Base-by-base conservation (phyloP, 805 yeast species). In the Cyberlindnera japonica region DNA sequence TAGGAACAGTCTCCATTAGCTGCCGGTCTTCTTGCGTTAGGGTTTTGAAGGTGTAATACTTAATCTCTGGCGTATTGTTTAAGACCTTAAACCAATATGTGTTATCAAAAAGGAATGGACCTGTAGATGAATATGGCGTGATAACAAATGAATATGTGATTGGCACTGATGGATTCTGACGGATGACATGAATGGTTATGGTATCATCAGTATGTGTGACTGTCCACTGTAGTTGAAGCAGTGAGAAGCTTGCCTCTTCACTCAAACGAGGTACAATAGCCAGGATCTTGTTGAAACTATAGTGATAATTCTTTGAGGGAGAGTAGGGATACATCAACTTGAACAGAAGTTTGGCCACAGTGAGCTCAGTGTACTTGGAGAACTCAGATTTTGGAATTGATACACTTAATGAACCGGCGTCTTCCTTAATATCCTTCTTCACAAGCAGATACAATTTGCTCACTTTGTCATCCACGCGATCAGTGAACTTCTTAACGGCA, bases 91-190 rank as follows among this genome's bases (percentile, higher is more conserved):
- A 38, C 72, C 72, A 67, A 38, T 56, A 68, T 34, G 72, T 51
- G 38, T 64, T 57, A 42, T 72, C 76, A 47, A 62, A 72, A 3
- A 64, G 44, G 4, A 56, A 20, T 68, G 71, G 64, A 1, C 54
- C 50, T n/a, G 60, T 38, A 56, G 63, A 49, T 0, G 51, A 42
- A 40, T 43, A 3, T 26, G 60, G 48, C 6, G 22, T 24, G 11
- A 51, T 18, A 1, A 23, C 35, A 20, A 45, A 28, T 7, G 17
- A 12, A 20, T 40, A 45, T 3, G 34, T 28, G 15, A 44, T 25
- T 5, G 51, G 47, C 13, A 14, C 12, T 4, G 40, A 19, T 16
- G 51, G 51, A 42, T 48, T 47, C 28, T 51, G 49, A 48, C 57
- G 54, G 37, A 48, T 27, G 16, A 48, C 29, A 3, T 14, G 9